Percentiles rank a stretch among this genome's conserved stretches.
Conservation (phyloP, 139 green algal genomes). For the Chlamydomonas eustigma region DNA sequence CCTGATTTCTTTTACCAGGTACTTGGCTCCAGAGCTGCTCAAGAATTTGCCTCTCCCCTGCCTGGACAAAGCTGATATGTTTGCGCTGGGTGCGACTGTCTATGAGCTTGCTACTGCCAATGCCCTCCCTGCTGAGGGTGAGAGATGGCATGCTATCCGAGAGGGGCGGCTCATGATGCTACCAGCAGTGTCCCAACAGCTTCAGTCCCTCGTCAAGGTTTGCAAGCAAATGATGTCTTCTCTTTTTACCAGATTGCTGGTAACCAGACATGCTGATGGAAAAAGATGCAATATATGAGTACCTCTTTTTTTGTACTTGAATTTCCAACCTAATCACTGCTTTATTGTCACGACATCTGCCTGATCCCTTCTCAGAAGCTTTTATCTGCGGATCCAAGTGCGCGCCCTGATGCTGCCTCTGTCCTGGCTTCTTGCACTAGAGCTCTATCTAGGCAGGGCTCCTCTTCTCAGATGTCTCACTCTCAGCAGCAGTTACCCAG, state of each 20-base stretch:
- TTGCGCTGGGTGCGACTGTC: constrained; percentile 75
- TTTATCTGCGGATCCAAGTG: neutral
- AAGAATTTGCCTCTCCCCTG: constrained; percentile 41
- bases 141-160: constrained; percentile 53
- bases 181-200: constrained; percentile 30
- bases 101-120: constrained; percentile 72
- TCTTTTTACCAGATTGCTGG: neutral
- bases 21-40: constrained; percentile 82
- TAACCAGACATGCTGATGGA: neutral
- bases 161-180: constrained; percentile 59
- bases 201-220: constrained; percentile 58
- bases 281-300: neutral
- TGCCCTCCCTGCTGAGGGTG: constrained; percentile 47
- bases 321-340: neutral
- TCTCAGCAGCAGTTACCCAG: too few species aligned
- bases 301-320: neutral
- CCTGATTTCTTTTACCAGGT: too few species aligned
- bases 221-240: neutral
- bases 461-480: too few species aligned
- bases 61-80: constrained; percentile 90
- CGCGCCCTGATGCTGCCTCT: neutral
- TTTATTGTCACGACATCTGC: neutral
- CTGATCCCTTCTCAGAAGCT: neutral
- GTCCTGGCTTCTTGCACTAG: constrained; percentile 6
- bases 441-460: too few species aligned